Conservation (phyloP, 345 rosid genomes). For the Heritiera littoralis region DNA sequence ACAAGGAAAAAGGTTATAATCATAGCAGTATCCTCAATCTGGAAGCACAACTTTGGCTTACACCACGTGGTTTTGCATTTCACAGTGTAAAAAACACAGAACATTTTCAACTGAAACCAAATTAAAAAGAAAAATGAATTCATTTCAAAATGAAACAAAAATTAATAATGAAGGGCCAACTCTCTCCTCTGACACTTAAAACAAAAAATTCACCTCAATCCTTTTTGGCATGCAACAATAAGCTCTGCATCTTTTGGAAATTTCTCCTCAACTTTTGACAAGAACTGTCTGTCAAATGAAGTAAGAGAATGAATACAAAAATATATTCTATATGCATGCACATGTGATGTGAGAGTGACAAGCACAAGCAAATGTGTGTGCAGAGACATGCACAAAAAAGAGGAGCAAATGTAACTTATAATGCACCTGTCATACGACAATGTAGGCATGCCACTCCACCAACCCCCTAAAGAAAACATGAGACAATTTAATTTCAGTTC, state of each 20-base stretch:
- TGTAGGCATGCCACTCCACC: constrained; percentile 94
- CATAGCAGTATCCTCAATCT: not conserved
- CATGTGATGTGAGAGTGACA: not conserved
- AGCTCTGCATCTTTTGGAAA: constrained; percentile 78
- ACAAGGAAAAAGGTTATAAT: not conserved
- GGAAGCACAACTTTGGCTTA: not conserved
- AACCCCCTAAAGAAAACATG: constrained; percentile 65
- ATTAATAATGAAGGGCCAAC: not conserved
- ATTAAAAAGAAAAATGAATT: not conserved
- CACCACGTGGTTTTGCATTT: not conserved
- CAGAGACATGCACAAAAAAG: constrained; percentile 9
- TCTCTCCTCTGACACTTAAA: constrained; percentile 5
- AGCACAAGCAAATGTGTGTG: constrained; percentile 12
- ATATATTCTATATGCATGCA: constrained; percentile 7
- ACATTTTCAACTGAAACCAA: not conserved
- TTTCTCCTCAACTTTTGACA: constrained; percentile 69
- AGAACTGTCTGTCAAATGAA: constrained; percentile 54
- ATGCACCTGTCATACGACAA: constrained; percentile 64
- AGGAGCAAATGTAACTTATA: constrained; percentile 1
- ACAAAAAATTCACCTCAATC: constrained; percentile 62
- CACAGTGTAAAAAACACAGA: not conserved
- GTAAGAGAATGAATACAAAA: constrained; percentile 24
- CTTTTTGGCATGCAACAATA: constrained; percentile 92
- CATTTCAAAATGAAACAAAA: not conserved
- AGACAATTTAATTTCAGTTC: constrained; percentile 16